Evolutionary conservation across 2,329 filamentous ascomycete genomes (phyloP).

Genomic region (Stagonosporopsis chrysanthemi): DNA sequence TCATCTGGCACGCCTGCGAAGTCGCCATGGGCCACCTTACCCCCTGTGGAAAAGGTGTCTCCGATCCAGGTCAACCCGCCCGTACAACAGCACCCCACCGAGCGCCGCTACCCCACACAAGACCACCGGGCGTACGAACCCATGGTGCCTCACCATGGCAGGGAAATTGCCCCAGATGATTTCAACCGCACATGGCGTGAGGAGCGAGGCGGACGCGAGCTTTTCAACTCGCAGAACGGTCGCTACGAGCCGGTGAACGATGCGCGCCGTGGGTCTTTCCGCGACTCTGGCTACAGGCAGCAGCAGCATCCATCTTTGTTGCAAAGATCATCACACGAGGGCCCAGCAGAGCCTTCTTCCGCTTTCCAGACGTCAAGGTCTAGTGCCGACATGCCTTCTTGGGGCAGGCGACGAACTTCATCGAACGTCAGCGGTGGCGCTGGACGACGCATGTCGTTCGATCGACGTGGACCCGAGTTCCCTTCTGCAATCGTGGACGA

Average conservation of each 20-base stretch:
- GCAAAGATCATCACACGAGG: conserved; percentile 72
- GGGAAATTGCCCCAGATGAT: conserved; percentile 92
- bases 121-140: conserved; percentile 66
- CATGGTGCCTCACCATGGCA: conserved; percentile 63
- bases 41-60: conserved; percentile 82
- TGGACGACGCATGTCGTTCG: conserved; percentile 68
- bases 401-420: conserved; percentile 80
- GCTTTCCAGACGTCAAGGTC: conserved; percentile 83
- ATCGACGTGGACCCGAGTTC: conserved; percentile 54
- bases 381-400: conserved; percentile 68
- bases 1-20: conserved; percentile 76
- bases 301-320: conserved; percentile 73
- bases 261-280: conserved; percentile 70
- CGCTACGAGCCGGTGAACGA: conserved; percentile 89
- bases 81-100: conserved; percentile 49
- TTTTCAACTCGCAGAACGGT: conserved; percentile 95
- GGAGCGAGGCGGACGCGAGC: conserved; percentile 72
- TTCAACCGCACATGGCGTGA: conserved; percentile 90
- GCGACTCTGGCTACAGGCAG: conserved; percentile 74
- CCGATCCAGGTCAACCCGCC: conserved; percentile 69
- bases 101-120: conserved; percentile 59
- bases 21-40: conserved; percentile 89
- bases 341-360: conserved; percentile 81
- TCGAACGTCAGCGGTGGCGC: conserved; percentile 92
- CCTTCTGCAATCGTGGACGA: conserved; percentile 36